Evolutionary conservation across 2,329 filamentous ascomycete species (phyloP), one percentile per base, ranked within the genome.

Genomic region (Tolypocladium pustulatum): DNA sequence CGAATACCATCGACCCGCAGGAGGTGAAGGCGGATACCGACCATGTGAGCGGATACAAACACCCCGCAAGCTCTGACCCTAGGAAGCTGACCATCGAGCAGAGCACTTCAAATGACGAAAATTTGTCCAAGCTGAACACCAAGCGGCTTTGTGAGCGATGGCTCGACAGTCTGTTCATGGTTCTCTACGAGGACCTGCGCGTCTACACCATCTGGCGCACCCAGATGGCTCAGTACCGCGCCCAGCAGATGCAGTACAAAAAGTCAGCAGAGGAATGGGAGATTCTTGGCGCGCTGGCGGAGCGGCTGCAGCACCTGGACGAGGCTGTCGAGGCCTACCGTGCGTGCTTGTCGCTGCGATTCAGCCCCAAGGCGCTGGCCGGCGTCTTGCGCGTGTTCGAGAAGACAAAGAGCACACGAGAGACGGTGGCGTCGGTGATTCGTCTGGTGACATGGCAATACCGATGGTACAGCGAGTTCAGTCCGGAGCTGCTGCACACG

Each of bases 161-260:
- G 94, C 82, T 99, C 2, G 94, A 99, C 74, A 97, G 96, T 67
- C 81, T 99, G 27, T 99, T 99, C 77, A 99, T 99, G 94, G 94
- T 97, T 0, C 81, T 99, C 3, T 99, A 99, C 72, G 94, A 99
- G 73, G 94, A 99, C 69, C 82, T 99, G 22, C 90, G 94, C 55
- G 93, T 99, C 53, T 99, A 99, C 78, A 99, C 94, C 15, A 99
- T 99, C 72, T 99, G 94, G 94, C 88, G 94, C 59, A 97, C 94
- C 0, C 94, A 99, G 72, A 94, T 97, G 85, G 90, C 91, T 0
- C 93, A 97, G 71, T 97, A 92, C 71, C 87, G 90, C 27, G 90
- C 93, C 57, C 93, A 97, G 72, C 89, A 93, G 62, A 87, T 96
- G 73, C 88, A 95, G 64, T 99, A 97, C 78, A 94, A 94, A 75